Conservation (phyloP, 2,329 filamentous ascomycete genomes). For the Cytospora leucostoma region DNA sequence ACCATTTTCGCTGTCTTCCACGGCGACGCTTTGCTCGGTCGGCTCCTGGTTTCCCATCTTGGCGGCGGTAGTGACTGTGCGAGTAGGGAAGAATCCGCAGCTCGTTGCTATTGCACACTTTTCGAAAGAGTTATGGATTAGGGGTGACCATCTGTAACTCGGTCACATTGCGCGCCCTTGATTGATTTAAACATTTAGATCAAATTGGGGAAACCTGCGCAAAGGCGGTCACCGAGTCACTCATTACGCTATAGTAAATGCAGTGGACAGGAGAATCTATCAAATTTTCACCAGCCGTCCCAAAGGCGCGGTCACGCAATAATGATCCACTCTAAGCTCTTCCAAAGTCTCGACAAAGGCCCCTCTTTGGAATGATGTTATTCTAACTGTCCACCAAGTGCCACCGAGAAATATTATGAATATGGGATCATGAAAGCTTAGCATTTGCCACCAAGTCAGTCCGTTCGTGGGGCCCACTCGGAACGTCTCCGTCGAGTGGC, state of each 20-base stretch:
- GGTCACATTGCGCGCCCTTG: background rate
- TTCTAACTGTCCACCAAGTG: no score
- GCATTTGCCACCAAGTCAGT: no score
- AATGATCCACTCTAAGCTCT: constrained; percentile 6
- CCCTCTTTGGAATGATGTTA: no score
- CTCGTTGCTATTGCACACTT: constrained; percentile 1
- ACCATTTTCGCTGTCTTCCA: constrained; percentile 19
- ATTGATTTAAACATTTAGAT: constrained; percentile 2
- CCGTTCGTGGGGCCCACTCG: no score
- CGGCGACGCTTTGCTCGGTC: constrained; percentile 3
- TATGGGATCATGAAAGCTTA: no score
- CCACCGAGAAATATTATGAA: no score
- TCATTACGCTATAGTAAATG: constrained; percentile 16
- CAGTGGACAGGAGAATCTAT: background rate
- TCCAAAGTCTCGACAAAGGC: no score
- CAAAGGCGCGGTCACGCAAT: constrained; percentile 11
- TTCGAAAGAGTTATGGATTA: background rate
- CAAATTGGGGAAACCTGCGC: background rate
- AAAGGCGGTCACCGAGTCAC: background rate
- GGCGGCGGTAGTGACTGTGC: background rate
- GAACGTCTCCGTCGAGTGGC: no score
- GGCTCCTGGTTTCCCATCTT: constrained; percentile 5
- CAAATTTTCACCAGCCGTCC: constrained; percentile 11
- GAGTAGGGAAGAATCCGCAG: constrained; percentile 11
- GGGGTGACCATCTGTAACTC: constrained; percentile 2